Evolutionary conservation across 176 grass and related monocot genomes (phyloP).

Genomic region (Poa pratensis): DNA sequence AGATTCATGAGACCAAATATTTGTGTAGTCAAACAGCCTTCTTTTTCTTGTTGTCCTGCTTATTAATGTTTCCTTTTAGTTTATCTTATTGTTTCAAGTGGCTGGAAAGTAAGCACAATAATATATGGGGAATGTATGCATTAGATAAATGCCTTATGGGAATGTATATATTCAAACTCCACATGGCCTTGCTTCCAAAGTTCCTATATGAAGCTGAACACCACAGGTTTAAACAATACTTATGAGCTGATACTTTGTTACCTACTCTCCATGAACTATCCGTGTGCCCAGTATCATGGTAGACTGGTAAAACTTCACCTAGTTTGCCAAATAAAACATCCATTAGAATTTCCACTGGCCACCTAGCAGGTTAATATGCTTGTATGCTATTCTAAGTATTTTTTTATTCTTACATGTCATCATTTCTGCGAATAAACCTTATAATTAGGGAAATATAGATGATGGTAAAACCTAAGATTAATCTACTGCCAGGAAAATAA

Average conservation of each 20-base stretch:
- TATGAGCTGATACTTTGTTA: neutral
- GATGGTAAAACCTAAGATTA: slow-evolving; percentile 2
- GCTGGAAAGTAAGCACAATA: slow-evolving; percentile 3
- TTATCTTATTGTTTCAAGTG: neutral
- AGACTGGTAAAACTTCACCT: neutral
- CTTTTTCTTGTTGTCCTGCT: neutral
- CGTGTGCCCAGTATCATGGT: slow-evolving; percentile 5
- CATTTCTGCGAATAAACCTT: slow-evolving; percentile 4
- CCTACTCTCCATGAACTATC: slow-evolving; percentile 8
- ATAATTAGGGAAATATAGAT: neutral
- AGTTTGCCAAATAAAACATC: neutral
- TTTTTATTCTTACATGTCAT: neutral
- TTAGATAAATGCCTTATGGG: neutral
- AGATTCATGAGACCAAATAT: slow-evolving; percentile 25
- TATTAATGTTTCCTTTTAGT: neutral
- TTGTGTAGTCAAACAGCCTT: slow-evolving; percentile 16
- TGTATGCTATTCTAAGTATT: slow-evolving; percentile 23
- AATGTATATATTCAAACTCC: slow-evolving; percentile 1
- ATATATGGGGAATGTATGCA: neutral
- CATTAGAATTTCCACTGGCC: neutral
- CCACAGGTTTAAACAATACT: neutral
- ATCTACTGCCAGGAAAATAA: neutral
- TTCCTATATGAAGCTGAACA: slow-evolving; percentile 21
- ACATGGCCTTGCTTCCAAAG: neutral
- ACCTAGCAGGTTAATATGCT: slow-evolving; percentile 9